Evolutionary conservation across 176 grass and related monocot genomes (phyloP).

Genomic region (Tillandsia leiboldiana): DNA sequence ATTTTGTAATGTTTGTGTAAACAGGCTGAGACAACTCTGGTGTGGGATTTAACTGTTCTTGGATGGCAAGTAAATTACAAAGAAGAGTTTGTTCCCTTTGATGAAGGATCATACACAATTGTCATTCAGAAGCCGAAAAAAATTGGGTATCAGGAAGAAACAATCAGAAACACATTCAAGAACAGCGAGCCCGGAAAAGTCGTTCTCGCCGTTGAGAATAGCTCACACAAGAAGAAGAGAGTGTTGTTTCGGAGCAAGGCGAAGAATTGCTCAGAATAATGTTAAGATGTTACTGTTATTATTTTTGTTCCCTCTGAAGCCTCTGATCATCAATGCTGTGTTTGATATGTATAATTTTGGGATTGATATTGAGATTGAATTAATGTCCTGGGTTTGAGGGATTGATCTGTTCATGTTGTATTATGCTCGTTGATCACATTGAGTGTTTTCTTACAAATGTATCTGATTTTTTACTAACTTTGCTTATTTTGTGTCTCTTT

Average conservation of each 20-base stretch:
- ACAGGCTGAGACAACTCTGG: not conserved
- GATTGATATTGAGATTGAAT: not conserved
- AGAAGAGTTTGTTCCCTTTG: constrained; percentile 17
- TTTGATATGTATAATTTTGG: too few relatives aligned
- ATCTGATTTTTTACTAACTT: not conserved
- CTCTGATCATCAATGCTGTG: not conserved
- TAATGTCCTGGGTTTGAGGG: not conserved
- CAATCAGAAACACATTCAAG: constrained; percentile 16
- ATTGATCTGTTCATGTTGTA: not conserved
- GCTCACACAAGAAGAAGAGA: constrained; percentile 26
- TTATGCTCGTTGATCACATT: not conserved
- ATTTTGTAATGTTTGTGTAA: not conserved
- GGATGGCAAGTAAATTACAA: constrained; percentile 17
- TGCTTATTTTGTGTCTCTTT: not conserved
- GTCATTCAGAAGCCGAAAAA: constrained; percentile 15
- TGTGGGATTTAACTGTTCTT: constrained; percentile 21
- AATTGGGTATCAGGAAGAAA: constrained; percentile 3
- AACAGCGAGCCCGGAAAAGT: constrained; percentile 10
- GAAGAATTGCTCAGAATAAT: not conserved
- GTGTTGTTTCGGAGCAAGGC: constrained; percentile 19
- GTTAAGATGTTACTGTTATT: not conserved
- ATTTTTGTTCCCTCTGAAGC: not conserved
- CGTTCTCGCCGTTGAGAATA: constrained; percentile 15
- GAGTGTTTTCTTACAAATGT: not conserved
- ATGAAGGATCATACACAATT: constrained; percentile 15